phyloP scores from a whole-genome alignment of 352 stramenopile genomes.

The Peronospora belbahrii region DNA sequence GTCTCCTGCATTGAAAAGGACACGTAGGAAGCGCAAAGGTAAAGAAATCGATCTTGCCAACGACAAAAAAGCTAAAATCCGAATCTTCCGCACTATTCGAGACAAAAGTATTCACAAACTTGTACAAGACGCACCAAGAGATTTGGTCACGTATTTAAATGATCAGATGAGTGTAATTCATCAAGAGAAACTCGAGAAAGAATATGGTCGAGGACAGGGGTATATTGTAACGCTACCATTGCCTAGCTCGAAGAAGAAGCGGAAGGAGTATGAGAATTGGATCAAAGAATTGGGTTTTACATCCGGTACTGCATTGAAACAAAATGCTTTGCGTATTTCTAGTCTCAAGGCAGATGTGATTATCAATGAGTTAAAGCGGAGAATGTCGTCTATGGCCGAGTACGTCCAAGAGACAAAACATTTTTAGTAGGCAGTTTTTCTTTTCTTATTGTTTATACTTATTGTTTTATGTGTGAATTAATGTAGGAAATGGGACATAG shows the following conservation, averaged over 20 bases:
- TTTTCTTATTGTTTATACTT: no score
- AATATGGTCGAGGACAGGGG: constrained; percentile 51
- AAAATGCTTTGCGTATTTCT: constrained; percentile 38
- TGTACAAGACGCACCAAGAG: constrained; percentile 31
- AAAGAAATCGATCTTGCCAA: constrained; percentile 1
- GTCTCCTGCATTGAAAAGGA: constrained; percentile 6
- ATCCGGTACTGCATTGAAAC: constrained; percentile 23
- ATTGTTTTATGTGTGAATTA: constrained; percentile 5
- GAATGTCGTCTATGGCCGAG: constrained; percentile 16
- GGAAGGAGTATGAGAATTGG: constrained; percentile 32
- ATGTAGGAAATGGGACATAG: constrained; percentile 3
- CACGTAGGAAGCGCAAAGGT: constrained; percentile 10
- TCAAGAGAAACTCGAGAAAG: constrained; percentile 37
- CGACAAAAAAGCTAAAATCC: constrained; percentile 19
- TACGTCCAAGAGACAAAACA: constrained; percentile 6
- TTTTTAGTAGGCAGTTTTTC: no score
- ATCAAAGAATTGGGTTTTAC: constrained; percentile 46
- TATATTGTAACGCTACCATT: constrained; percentile 43
- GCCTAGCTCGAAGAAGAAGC: constrained; percentile 21
- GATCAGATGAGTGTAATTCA: constrained; percentile 39
- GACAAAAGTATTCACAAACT: constrained; percentile 37
- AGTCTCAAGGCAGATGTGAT: constrained; percentile 61
- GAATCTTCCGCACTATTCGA: not conserved
- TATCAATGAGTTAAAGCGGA: constrained; percentile 34
- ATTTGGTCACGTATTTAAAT: constrained; percentile 49